Conservation (phyloP, 2,329 filamentous ascomycete genomes). For the Aspergillus ibericus region DNA sequence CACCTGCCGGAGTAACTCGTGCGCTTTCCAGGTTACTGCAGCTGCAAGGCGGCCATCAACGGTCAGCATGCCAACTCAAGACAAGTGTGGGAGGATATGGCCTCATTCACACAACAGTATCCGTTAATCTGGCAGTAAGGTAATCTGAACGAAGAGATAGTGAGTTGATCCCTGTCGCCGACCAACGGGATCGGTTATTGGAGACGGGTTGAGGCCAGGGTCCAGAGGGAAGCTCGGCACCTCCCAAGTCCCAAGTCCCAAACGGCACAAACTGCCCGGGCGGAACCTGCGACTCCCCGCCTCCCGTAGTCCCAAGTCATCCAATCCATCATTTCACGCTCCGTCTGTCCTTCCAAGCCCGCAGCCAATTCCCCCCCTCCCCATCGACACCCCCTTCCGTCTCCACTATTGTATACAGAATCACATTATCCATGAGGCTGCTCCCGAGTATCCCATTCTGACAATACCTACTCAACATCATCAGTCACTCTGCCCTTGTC, state of each 20-base stretch:
- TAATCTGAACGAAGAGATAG: background rate
- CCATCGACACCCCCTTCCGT: background rate
- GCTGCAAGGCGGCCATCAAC: constrained; percentile 14
- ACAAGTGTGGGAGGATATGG: background rate
- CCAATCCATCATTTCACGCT: constrained; percentile 23
- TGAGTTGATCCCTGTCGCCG: background rate
- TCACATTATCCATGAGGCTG: constrained; percentile 32
- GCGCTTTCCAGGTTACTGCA: constrained; percentile 13
- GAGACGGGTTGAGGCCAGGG: background rate
- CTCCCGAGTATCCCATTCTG: constrained; percentile 25
- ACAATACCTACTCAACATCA: constrained; percentile 18
- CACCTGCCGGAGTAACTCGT: constrained; percentile 21
- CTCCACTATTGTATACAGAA: constrained; percentile 4
- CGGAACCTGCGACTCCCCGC: constrained; percentile 35
- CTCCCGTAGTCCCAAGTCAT: constrained; percentile 34
- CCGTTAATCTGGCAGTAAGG: background rate
- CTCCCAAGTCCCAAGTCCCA: too few relatives aligned
- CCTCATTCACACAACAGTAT: background rate
- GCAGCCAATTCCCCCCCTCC: constrained; percentile 3
- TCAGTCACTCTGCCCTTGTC: constrained; percentile 9
- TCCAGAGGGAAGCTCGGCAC: constrained; percentile 1
- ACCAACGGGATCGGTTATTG: background rate
- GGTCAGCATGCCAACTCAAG: background rate
- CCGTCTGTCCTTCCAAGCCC: constrained; percentile 18
- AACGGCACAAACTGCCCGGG: constrained; percentile 12